Evolutionary conservation across 2,329 filamentous ascomycete species (phyloP).

Genomic region (Xylariaceae sp.): DNA sequence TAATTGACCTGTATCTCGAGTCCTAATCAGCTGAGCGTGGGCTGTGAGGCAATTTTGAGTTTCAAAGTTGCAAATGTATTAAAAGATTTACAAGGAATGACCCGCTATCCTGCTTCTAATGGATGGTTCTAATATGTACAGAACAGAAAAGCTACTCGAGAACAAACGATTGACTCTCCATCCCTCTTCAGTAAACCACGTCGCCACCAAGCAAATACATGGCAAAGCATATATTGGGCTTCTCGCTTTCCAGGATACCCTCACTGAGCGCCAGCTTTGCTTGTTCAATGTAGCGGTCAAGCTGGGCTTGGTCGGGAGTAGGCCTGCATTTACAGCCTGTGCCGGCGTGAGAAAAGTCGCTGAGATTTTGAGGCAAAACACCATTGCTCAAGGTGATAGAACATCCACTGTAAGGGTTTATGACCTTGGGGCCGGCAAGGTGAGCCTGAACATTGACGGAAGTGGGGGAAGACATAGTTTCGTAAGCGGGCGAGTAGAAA

Average conservation of each 20-base stretch:
- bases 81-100: too few relatives aligned
- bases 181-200: conserved; percentile 6
- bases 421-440: neutral
- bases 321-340: conserved; percentile 16
- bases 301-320: conserved; percentile 1
- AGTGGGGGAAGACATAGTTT: neutral
- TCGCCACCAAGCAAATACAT: conserved; percentile 18
- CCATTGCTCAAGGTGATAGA: neutral
- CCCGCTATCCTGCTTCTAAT: too few relatives aligned
- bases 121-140: too few relatives aligned
- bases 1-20: too few relatives aligned
- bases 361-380: neutral
- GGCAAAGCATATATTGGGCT: conserved; percentile 16
- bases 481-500: too few relatives aligned
- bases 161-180: neutral
- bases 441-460: neutral
- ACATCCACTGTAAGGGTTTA: neutral
- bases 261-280: conserved; percentile 11
- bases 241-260: conserved; percentile 16
- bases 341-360: conserved; percentile 4
- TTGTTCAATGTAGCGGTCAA: conserved; percentile 6
- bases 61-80: too few relatives aligned
- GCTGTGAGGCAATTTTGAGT: too few relatives aligned
- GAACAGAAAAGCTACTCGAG: too few relatives aligned
- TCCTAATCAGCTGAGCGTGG: too few relatives aligned